Conservation (phyloP, 2,329 filamentous ascomycete genomes). For the Hypoxylon sp. region DNA sequence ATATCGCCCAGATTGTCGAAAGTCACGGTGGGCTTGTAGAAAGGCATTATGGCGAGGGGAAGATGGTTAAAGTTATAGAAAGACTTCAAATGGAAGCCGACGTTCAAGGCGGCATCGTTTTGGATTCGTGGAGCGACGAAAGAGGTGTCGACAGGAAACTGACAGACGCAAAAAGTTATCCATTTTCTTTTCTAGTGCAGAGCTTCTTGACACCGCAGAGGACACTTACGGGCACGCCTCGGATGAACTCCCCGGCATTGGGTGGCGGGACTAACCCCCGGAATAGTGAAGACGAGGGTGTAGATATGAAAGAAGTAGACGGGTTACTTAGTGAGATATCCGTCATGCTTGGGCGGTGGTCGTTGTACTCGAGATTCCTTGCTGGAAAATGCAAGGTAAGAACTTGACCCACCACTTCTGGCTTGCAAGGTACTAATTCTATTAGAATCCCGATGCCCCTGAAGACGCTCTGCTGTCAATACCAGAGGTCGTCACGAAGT, state of each 20-base stretch:
- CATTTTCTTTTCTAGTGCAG: constrained; percentile 95
- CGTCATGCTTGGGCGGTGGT: constrained; percentile 93
- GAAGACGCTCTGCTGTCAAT: constrained; percentile 70
- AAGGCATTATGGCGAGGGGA: constrained; percentile 89
- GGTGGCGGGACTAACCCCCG: constrained; percentile 66
- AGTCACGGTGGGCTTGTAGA: constrained; percentile 91
- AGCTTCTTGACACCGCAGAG: constrained; percentile 85
- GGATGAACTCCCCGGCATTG: constrained; percentile 80
- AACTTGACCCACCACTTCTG: constrained; percentile 21
- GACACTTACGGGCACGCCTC: constrained; percentile 68
- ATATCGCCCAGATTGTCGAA: constrained; percentile 96
- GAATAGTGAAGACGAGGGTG: constrained; percentile 85
- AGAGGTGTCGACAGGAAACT: constrained; percentile 84
- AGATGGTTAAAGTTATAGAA: constrained; percentile 95
- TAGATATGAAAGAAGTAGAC: constrained; percentile 97
- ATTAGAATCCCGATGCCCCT: constrained; percentile 63
- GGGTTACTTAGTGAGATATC: constrained; percentile 87
- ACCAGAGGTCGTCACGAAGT: constrained; percentile 81
- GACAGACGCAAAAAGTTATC: constrained; percentile 96
- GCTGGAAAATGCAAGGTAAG: constrained; percentile 85
- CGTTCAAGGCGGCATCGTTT: constrained; percentile 92
- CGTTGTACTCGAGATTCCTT: constrained; percentile 89
- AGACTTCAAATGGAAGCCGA: constrained; percentile 93
- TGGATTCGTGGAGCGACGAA: constrained; percentile 96
- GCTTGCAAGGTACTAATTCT: constrained; percentile 44